phyloP scores from a whole-genome alignment of 73 alveolate species.

The Urostyla sp. region DNA sequence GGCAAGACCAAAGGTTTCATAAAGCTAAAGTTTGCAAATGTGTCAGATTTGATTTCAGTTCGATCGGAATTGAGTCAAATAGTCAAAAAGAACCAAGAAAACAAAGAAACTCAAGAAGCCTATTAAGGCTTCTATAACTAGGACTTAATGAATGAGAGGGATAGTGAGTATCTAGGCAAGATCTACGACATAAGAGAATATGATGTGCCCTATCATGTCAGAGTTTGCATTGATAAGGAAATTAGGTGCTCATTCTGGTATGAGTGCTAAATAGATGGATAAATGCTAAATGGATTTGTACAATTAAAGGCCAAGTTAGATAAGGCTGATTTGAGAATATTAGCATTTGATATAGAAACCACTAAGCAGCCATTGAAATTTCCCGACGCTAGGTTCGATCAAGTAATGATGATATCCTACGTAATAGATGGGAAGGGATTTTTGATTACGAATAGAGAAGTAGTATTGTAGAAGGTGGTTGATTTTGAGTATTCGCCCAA shows the following conservation, averaged over 20 bases:
- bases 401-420: conserved; percentile 96
- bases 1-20: conserved; percentile 88
- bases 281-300: conserved; percentile 60
- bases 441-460: conserved; percentile 93
- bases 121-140: conserved; percentile 37
- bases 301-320: conserved; percentile 83
- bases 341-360: conserved; percentile 98
- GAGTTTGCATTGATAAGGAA: conserved; percentile 94
- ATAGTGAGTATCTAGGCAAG: conserved; percentile 68
- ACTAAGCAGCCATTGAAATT: conserved; percentile 96
- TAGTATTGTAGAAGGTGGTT: conserved; percentile 92
- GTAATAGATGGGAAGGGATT: conserved; percentile 97
- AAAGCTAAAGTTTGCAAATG: conserved; percentile 87
- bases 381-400: conserved; percentile 96
- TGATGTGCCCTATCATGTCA: conserved; percentile 94
- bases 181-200: conserved; percentile 93
- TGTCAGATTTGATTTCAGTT: conserved; percentile 83
- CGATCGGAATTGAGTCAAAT: conserved; percentile 73
- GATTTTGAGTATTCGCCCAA: conserved; percentile 97
- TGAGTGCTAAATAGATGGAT: conserved; percentile 81
- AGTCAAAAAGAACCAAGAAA: conserved; percentile 42
- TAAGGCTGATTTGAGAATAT: conserved; percentile 88
- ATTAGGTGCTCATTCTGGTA: conserved; percentile 96
- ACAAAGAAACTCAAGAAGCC: conserved; percentile 54
- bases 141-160: conserved; percentile 9